Evolutionary conservation across 768 basidiomycete genomes (phyloP).

Genomic region (Boletus insuetus): DNA sequence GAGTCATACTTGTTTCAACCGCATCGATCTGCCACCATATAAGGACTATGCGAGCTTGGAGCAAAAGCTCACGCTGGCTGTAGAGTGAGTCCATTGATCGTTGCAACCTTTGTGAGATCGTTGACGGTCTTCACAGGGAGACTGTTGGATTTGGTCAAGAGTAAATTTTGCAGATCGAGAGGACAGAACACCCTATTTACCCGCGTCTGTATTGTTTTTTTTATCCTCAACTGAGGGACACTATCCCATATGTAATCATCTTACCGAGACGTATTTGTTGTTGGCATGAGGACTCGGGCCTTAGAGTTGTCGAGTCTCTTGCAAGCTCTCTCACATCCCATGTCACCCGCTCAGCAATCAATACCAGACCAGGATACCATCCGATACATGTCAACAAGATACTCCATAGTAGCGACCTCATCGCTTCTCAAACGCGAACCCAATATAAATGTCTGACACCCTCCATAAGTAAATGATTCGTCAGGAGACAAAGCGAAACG

Average conservation of each 20-base stretch:
- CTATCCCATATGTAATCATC: slow-evolving; percentile 34
- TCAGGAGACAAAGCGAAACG: neutral
- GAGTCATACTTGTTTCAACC: slow-evolving; percentile 95
- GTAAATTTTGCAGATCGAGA: slow-evolving; percentile 37
- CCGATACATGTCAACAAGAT: neutral
- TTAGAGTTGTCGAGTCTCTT: neutral
- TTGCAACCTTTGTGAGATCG: slow-evolving; percentile 5
- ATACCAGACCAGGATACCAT: slow-evolving; percentile 4
- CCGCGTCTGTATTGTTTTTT: neutral
- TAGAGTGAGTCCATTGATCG: slow-evolving; percentile 63
- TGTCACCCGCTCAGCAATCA: neutral
- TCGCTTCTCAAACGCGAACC: slow-evolving; percentile 84
- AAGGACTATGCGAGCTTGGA: slow-evolving; percentile 93
- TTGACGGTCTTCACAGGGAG: slow-evolving; percentile 51
- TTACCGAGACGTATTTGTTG: slow-evolving; percentile 21
- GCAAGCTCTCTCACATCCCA: slow-evolving; percentile 2
- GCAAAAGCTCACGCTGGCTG: slow-evolving; percentile 91
- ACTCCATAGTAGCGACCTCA: slow-evolving; percentile 15
- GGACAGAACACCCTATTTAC: slow-evolving; percentile 13
- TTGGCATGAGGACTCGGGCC: slow-evolving; percentile 1
- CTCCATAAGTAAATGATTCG: slow-evolving; percentile 5
- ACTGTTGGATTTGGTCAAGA: slow-evolving; percentile 95
- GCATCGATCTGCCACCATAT: slow-evolving; percentile 97
- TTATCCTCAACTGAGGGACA: slow-evolving; percentile 13
- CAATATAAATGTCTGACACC: slow-evolving; percentile 81